Conservation (phyloP, 2,329 filamentous ascomycete genomes). For the Epichloe gansuensis region DNA sequence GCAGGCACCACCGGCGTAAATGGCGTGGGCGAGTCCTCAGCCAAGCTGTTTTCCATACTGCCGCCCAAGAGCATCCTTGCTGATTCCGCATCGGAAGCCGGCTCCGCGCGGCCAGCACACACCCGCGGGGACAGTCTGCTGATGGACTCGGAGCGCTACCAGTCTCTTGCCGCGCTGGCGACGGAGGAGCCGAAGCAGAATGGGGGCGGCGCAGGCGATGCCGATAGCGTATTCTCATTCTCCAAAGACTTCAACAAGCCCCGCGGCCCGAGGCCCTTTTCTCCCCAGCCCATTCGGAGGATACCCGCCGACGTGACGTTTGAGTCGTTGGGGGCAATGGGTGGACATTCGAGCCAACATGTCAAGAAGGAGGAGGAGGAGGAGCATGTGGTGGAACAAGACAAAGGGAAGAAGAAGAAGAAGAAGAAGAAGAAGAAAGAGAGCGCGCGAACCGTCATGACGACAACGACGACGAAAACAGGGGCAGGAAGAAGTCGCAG, state of each 20-base stretch:
- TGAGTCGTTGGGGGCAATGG: constrained; percentile 22
- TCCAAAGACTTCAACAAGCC: constrained; percentile 40
- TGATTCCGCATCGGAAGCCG: constrained; percentile 30
- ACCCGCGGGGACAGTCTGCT: constrained; percentile 42
- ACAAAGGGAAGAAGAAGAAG: not conserved
- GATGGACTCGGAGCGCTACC: constrained; percentile 39
- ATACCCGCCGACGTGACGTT: constrained; percentile 28
- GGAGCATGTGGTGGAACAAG: constrained; percentile 5
- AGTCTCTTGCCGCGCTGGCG: constrained; percentile 41
- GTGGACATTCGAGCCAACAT: constrained; percentile 3
- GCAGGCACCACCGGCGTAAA: not conserved
- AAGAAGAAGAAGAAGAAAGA: not conserved
- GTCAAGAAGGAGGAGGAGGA: constrained; percentile 4
- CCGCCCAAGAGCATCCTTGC: constrained; percentile 51
- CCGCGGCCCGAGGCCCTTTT: constrained; percentile 45
- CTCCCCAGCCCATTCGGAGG: constrained; percentile 38
- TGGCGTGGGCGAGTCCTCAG: constrained; percentile 19
- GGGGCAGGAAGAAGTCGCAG: not conserved
- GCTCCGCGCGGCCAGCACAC: constrained; percentile 19
- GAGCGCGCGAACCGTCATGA: not conserved
- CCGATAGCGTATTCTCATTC: constrained; percentile 41
- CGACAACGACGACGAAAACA: not conserved
- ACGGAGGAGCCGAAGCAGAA: constrained; percentile 14
- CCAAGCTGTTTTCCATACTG: constrained; percentile 51
- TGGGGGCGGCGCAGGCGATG: constrained; percentile 22